phyloP scores from a whole-genome alignment of 1,284 basidiomycete genomes.

The Fistulina hepatica region DNA sequence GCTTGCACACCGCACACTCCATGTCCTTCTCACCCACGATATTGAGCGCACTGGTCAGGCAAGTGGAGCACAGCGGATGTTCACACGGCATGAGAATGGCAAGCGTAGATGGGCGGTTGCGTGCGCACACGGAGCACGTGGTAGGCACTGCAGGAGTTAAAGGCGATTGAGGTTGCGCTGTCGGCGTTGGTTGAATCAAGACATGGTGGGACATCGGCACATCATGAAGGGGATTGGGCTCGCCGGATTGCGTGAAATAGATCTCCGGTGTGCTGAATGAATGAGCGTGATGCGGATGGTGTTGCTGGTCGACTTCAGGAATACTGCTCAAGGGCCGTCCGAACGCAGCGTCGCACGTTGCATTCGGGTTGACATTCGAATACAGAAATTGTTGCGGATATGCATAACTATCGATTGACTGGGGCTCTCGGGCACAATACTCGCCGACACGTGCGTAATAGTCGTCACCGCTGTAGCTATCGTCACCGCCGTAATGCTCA shows the following conservation, averaged over 20 bases:
- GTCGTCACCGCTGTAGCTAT: slow-evolving; percentile 16
- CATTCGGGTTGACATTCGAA: not conserved
- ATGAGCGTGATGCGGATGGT: slow-evolving; percentile 1
- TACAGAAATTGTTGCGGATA: not conserved
- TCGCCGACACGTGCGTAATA: slow-evolving; percentile 23
- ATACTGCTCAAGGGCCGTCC: slow-evolving; percentile 12
- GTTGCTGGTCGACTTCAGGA: slow-evolving; percentile 12
- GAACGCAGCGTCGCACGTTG: slow-evolving; percentile 12
- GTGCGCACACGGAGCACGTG: slow-evolving; percentile 42
- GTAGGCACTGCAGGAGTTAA: slow-evolving; percentile 5
- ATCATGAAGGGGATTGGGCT: not conserved
- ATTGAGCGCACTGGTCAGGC: slow-evolving; percentile 71
- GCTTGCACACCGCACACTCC: slow-evolving; percentile 66
- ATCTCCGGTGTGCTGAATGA: not conserved
- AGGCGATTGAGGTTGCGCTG: slow-evolving; percentile 10
- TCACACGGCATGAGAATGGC: slow-evolving; percentile 61
- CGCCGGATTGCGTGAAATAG: not conserved
- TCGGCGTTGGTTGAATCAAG: slow-evolving; percentile 10
- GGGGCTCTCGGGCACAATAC: not conserved
- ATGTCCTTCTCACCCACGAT: slow-evolving; percentile 80
- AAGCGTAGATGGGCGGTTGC: slow-evolving; percentile 33
- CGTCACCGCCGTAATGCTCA: slow-evolving; percentile 30
- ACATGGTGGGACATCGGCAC: slow-evolving; percentile 16
- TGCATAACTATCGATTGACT: not conserved
- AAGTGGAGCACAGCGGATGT: slow-evolving; percentile 65